Percentiles rank a stretch among this genome's conserved stretches.
These are phyloP conservation scores for Aspergillus pseudotamarii DNA, from an alignment of 2,329 filamentous ascomycete species.

Conservation along the genomic window DNA sequence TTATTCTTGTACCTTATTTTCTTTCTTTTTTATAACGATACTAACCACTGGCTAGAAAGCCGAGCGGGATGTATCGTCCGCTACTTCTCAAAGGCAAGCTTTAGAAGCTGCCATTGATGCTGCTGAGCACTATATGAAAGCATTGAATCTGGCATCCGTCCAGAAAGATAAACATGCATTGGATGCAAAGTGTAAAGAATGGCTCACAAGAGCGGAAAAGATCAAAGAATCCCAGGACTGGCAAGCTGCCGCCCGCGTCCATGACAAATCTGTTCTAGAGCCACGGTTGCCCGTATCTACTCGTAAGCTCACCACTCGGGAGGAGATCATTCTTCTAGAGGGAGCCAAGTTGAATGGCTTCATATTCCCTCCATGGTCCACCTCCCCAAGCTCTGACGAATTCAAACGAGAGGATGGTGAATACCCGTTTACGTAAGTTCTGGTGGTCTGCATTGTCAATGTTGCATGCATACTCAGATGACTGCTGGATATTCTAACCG, in stretches of 20 bases:
- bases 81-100: conserved; percentile 63
- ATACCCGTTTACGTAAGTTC: conserved; percentile 63
- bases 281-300: conserved; percentile 55
- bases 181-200: conserved; percentile 67
- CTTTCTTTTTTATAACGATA: not conserved
- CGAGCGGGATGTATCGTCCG: conserved; percentile 55
- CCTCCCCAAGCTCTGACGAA: conserved; percentile 59
- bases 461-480: not conserved
- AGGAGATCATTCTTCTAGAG: conserved; percentile 75
- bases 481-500: conserved; percentile 25
- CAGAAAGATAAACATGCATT: conserved; percentile 68
- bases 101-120: conserved; percentile 75
- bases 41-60: conserved; percentile 51
- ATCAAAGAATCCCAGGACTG: conserved; percentile 62
- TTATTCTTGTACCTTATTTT: not conserved
- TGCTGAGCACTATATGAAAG: conserved; percentile 80
- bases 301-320: conserved; percentile 66
- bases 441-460: conserved; percentile 4
- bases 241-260: conserved; percentile 25
- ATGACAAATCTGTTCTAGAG: conserved; percentile 31
- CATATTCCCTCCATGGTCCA: conserved; percentile 83
- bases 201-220: conserved; percentile 72
- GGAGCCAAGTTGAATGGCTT: conserved; percentile 80
- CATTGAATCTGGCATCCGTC: conserved; percentile 63
- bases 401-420: conserved; percentile 61